These are phyloP conservation scores for Rhypophila decipiens DNA, from an alignment of 495 filamentous ascomycete species.

Conservation along the genomic window DNA sequence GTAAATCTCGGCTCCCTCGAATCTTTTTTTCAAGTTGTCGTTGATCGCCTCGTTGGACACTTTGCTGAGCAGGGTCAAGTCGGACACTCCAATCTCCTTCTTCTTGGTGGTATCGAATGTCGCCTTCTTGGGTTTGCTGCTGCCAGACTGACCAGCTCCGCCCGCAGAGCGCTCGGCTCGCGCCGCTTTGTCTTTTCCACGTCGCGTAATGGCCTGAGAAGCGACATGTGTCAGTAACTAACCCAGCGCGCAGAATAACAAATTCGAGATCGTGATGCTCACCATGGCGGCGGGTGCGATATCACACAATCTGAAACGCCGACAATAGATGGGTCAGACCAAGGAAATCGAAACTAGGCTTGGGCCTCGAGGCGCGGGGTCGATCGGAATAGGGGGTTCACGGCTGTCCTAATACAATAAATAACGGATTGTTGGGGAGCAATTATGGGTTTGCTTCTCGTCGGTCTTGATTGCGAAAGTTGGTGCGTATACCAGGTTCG, in stretches of 20 bases:
- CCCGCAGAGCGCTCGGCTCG: conserved; percentile 50
- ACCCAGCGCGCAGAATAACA: background rate
- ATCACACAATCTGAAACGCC: conserved; percentile 1
- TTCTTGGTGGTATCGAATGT: conserved; percentile 94
- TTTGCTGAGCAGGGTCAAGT: conserved; percentile 95
- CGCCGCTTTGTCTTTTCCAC: conserved; percentile 57
- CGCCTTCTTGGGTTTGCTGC: conserved; percentile 82
- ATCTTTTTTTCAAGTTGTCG: conserved; percentile 95
- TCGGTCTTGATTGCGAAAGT: background rate
- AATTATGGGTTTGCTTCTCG: background rate
- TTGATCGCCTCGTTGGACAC: conserved; percentile 99
- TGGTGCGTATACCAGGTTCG: background rate
- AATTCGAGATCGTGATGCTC: conserved; percentile 7
- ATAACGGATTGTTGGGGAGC: too few relatives aligned
- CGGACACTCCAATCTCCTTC: conserved; percentile 98
- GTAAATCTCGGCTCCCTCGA: conserved; percentile 95
- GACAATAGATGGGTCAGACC: background rate
- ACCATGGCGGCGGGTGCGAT: conserved; percentile 21
- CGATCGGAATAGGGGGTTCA: background rate
- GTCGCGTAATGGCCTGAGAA: conserved; percentile 48
- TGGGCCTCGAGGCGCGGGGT: background rate
- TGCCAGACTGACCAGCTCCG: conserved; percentile 41
- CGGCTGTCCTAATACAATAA: too few relatives aligned
- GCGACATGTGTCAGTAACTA: conserved; percentile 7
- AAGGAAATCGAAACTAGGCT: background rate